Evolutionary conservation across 2,329 filamentous ascomycete genomes (phyloP), one percentile per base, ranked within the genome.

Genomic region (Colletotrichum falcatum): DNA sequence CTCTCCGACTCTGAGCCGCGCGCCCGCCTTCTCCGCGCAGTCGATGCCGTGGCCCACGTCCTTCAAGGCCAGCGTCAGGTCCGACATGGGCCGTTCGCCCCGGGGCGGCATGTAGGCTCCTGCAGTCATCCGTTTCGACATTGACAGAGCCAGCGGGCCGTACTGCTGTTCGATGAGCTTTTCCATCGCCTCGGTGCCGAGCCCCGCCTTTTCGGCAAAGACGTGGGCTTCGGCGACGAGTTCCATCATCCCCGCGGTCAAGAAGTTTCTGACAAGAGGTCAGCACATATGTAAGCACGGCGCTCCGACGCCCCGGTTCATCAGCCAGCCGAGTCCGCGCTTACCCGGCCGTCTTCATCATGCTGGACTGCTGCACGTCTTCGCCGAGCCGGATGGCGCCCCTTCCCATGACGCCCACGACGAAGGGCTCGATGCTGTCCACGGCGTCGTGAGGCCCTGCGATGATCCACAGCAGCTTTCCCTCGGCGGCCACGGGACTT

Each of bases 11-110:
- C 80, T 76, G 20, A 87, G 72, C 23, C 73, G 78, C 28, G 81
- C 73, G 0, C 83, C 84, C 0, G 76, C 76, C 1, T 80, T 77
- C 58, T 78, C 76, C 1, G 85, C 86, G 35, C 82, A 79, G 7
- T 76, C 76, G 16, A 87, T 80, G 0, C 84, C 86, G 73, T 87
- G 83, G 0, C 82, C 81, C 0, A 87, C 85, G 73, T 88, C 86
- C 68, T 88, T 87, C 9, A 88, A 79, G 0, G 84, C 86, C 4
- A 88, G 76, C 28, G 82, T 80, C 3, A 88, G 68, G 46, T 84
- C 85, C 0, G 84, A 87, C 79, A 80, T 83, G 2, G 85, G 85
- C 35, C 78, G 74, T 33, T 81, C 74, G 0, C 74, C 81, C 7
- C 61, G 65, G 0, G 74, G 74, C 1, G 81, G 82, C 71, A 79